A percentile compares a stretch with the other conserved stretches of the same genome.
These are phyloP conservation scores for Gossypium arboreum DNA, from an alignment of 345 rosid species.

Conservation along the genomic window DNA sequence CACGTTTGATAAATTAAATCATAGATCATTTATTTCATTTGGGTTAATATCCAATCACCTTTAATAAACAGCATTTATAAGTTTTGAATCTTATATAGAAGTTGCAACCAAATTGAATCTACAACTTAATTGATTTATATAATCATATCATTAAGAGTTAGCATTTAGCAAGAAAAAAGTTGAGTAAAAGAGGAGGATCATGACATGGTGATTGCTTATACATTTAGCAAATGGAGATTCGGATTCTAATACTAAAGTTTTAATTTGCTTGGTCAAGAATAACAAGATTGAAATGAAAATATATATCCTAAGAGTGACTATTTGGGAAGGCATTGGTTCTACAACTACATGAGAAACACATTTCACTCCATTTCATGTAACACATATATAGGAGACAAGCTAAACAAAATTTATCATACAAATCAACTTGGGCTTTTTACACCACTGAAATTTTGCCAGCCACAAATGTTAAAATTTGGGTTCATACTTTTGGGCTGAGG, in stretches of 20 bases:
- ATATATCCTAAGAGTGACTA: slow-evolving; percentile 1
- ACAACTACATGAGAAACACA: slow-evolving; percentile 5
- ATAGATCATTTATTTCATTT: too few relatives aligned
- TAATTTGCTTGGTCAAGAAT: not conserved
- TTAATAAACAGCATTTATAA: too few relatives aligned
- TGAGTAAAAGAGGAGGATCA: not conserved
- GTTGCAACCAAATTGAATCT: too few relatives aligned
- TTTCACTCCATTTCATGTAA: not conserved
- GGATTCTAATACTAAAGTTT: not conserved
- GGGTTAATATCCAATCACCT: too few relatives aligned
- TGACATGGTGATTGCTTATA: not conserved
- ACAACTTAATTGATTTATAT: too few relatives aligned
- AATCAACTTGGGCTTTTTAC: not conserved
- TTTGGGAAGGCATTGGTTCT: not conserved
- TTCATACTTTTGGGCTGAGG: too few relatives aligned
- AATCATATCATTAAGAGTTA: too few relatives aligned
- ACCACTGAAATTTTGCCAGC: not conserved
- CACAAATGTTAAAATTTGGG: not conserved
- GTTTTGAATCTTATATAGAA: too few relatives aligned
- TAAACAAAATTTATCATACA: not conserved
- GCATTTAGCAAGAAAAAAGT: too few relatives aligned
- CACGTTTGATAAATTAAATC: too few relatives aligned
- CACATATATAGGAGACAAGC: not conserved
- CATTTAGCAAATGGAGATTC: not conserved
- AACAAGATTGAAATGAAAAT: not conserved